Percentiles rank a stretch among this genome's conserved stretches.
Evolutionary conservation across 257 asterid species (phyloP).

Genomic region (Plantago elongata): DNA sequence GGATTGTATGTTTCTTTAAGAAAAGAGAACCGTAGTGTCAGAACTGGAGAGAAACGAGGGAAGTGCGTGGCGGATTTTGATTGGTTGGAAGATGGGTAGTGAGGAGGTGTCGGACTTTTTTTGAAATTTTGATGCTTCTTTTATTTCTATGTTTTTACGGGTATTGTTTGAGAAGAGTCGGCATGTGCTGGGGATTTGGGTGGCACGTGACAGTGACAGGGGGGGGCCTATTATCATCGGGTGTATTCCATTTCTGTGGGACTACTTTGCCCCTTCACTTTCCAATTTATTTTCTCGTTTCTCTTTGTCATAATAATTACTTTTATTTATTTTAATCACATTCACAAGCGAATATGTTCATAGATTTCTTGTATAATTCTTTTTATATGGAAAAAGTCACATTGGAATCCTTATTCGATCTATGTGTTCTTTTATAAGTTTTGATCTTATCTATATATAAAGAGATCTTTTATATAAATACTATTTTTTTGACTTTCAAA

Average conservation of each 20-base stretch:
- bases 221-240: background rate
- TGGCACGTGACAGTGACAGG: constrained; percentile 23
- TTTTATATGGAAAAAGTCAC: too few relatives aligned
- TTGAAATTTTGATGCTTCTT: constrained; percentile 2
- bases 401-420: too few relatives aligned
- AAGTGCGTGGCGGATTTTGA: background rate
- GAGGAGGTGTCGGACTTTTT: constrained; percentile 6
- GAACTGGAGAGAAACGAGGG: constrained; percentile 6
- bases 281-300: too few relatives aligned
- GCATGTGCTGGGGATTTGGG: constrained; percentile 18
- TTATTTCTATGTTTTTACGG: background rate
- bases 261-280: constrained; percentile 8
- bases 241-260: too few relatives aligned
- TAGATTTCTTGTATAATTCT: too few relatives aligned
- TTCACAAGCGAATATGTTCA: too few relatives aligned
- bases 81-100: constrained; percentile 4
- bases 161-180: background rate
- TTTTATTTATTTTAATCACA: too few relatives aligned
- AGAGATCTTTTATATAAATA: too few relatives aligned
- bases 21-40: constrained; percentile 7
- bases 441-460: too few relatives aligned
- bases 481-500: too few relatives aligned
- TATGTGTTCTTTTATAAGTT: too few relatives aligned
- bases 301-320: too few relatives aligned
- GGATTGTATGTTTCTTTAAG: background rate